Conservation (phyloP, 2,329 filamentous ascomycete genomes). For the Arthrobotrys sphaeroides region DNA sequence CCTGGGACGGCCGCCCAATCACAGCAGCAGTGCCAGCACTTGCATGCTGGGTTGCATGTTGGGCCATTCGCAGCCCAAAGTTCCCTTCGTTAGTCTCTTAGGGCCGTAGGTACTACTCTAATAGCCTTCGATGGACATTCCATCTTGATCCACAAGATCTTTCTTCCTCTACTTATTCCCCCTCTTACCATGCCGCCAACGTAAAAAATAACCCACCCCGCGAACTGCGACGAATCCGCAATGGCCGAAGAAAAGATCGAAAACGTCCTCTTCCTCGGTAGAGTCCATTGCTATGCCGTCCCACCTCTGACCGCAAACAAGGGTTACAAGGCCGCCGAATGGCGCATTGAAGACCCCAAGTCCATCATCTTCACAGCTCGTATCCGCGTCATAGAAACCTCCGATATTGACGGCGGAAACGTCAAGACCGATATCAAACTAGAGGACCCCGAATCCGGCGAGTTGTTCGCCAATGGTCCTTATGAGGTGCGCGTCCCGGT, state of each 20-base stretch:
- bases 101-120: constrained; percentile 11
- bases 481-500: constrained; percentile 64
- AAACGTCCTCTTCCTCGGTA: constrained; percentile 80
- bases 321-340: constrained; percentile 79
- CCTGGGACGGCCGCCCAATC: constrained; percentile 37
- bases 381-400: constrained; percentile 79
- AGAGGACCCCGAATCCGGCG: constrained; percentile 76
- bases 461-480: constrained; percentile 84
- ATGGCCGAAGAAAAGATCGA: constrained; percentile 77
- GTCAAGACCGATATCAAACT: constrained; percentile 80
- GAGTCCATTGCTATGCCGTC: constrained; percentile 87
- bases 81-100: constrained; percentile 1
- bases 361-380: constrained; percentile 84
- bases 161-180: constrained; percentile 18
- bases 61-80: constrained; percentile 36
- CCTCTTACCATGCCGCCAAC: constrained; percentile 14
- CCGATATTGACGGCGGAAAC: constrained; percentile 65
- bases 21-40: constrained; percentile 47
- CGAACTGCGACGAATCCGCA: constrained; percentile 38
- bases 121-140: constrained; percentile 35
- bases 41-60: constrained; percentile 49
- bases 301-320: constrained; percentile 80
- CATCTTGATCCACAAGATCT: constrained; percentile 23
- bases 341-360: constrained; percentile 75
- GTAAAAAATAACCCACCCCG: constrained; percentile 22